Evolutionary conservation across 192 early-diverging fungal species (phyloP), one percentile per base, ranked within the genome.

Genomic region (Phlyctochytrium arcticum): DNA sequence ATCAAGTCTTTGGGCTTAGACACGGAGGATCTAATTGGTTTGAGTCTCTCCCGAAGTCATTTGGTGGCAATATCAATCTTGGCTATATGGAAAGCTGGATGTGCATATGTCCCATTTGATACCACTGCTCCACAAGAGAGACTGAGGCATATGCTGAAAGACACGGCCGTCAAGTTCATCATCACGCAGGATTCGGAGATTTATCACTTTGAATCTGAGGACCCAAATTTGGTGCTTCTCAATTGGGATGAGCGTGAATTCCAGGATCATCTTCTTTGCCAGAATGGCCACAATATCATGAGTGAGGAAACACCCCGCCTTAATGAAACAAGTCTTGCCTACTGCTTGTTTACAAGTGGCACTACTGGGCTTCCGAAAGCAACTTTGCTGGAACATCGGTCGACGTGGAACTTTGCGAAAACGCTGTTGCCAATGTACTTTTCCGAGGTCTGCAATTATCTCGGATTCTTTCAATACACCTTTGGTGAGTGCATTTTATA

Each of bases 301-400:
- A n/a, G 8, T 42, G 37, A n/a, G 8, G 8, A 10, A n/a, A 42
- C 8, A 42, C 37, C 37, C 9, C n/a, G n/a, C n/a, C n/a, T n/a
- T n/a, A n/a, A n/a, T n/a, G n/a, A n/a, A n/a, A n/a, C 8, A 42
- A 42, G 37, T 61, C 62, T 65, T 9, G 73, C 75, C 6, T 77
- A 76, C 56, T 33, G 48, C 15, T 31, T 75, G 15, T 77, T 71
- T 48, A 77, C 75, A n/a, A 67, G 62, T 9, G 75, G 75, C 9
- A 72, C 73, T 19, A 77, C 72, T 6, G 75, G 75, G 33, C 50
- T 60, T 37, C 75, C 75, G 6, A 77, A 77, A n/a, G 37, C 37
- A 10, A n/a, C n/a, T 17, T 31, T 60, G 33, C 39, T 78, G 26
- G 32, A 15, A 12, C 75, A 76, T 33, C 33, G 44, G 24, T 23